phyloP scores from a whole-genome alignment of 2,329 filamentous ascomycete species.

The Calonectria crousiana region DNA sequence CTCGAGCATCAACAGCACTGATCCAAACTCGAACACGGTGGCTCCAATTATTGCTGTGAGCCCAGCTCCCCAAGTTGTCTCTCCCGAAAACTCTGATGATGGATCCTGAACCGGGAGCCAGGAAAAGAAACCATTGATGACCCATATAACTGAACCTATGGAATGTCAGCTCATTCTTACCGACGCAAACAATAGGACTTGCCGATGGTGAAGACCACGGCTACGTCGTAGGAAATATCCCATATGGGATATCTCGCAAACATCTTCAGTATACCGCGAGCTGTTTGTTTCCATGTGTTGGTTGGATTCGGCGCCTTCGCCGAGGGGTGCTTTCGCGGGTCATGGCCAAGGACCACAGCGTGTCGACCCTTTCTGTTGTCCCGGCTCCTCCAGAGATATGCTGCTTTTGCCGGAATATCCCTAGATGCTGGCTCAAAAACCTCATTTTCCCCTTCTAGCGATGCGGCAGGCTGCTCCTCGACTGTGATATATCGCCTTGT shows the following conservation, averaged over 20 bases:
- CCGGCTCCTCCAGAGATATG: constrained; percentile 54
- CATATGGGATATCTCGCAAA: constrained; percentile 52
- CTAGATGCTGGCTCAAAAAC: not conserved
- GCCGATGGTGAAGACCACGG: constrained; percentile 55
- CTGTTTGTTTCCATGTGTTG: constrained; percentile 45
- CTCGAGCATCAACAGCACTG: constrained; percentile 73
- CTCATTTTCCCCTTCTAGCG: constrained; percentile 39
- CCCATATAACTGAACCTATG: constrained; percentile 62
- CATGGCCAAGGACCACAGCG: constrained; percentile 40
- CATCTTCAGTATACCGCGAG: constrained; percentile 51
- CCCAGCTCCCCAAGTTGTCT: constrained; percentile 67
- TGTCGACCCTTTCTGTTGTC: constrained; percentile 59
- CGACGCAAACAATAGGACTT: not conserved
- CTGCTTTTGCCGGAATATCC: constrained; percentile 42
- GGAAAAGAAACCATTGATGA: constrained; percentile 73
- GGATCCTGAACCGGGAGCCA: constrained; percentile 70
- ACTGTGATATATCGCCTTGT: constrained; percentile 23
- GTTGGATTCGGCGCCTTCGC: constrained; percentile 37
- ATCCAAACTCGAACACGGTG: constrained; percentile 74
- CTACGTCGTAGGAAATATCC: constrained; percentile 58
- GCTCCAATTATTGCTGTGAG: constrained; percentile 76
- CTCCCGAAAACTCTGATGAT: constrained; percentile 64
- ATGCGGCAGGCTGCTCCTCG: not conserved
- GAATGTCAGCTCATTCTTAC: constrained; percentile 1
- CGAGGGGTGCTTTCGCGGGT: constrained; percentile 24